Conservation (phyloP, 1,139 yeast genomes). For the Saccharomyces pastorianus region DNA sequence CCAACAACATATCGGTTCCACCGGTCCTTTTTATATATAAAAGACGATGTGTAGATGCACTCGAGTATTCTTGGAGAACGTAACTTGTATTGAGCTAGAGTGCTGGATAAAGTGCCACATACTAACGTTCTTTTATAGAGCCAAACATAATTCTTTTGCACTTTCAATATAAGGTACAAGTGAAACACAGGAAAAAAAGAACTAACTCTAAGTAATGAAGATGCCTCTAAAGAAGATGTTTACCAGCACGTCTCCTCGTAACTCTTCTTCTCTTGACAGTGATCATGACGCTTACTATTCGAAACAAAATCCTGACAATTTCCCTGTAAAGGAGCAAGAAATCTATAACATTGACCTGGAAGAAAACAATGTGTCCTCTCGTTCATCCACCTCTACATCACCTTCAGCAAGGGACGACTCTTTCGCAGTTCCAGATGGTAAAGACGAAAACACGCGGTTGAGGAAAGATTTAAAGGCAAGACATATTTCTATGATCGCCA, state of each 20-base stretch:
- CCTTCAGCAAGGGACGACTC: background rate
- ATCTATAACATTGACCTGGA: background rate
- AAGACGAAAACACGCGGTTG: slow-evolving; percentile 45
- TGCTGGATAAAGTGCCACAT: background rate
- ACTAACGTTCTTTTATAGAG: background rate
- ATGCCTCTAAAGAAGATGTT: background rate
- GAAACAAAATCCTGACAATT: background rate
- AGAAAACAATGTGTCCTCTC: background rate
- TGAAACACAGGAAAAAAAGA: background rate
- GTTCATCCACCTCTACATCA: background rate
- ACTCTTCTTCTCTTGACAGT: background rate
- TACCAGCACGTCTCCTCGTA: background rate
- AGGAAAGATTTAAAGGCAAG: slow-evolving; percentile 58
- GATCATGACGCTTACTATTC: background rate
- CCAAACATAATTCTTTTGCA: background rate
- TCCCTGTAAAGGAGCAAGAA: background rate
- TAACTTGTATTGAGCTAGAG: background rate
- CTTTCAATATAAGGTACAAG: background rate
- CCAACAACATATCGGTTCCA: background rate
- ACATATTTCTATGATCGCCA: slow-evolving; percentile 69
- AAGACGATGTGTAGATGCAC: background rate
- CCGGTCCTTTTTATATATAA: background rate
- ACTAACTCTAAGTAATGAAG: background rate
- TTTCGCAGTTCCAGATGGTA: slow-evolving; percentile 16
- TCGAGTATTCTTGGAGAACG: background rate